Percentiles rank a stretch among this genome's conserved stretches.
These are phyloP conservation scores for Anisodus acutangulus DNA, from an alignment of 257 asterid species.

Conservation along the genomic window DNA sequence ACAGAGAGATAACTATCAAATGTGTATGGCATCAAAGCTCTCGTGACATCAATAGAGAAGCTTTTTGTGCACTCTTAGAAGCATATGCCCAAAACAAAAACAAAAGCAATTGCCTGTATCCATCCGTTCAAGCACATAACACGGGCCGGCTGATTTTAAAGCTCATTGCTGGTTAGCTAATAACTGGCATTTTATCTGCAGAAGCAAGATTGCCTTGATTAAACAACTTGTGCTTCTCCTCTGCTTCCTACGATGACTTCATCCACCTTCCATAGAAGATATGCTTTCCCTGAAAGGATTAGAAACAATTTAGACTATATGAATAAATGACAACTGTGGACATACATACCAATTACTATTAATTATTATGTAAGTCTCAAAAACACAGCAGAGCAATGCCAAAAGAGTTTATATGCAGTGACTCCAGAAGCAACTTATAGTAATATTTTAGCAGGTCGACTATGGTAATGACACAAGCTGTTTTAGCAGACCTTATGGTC, in stretches of 20 bases:
- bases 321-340: not conserved
- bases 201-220: slow-evolving; percentile 33
- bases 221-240: slow-evolving; percentile 29
- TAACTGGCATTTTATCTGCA: slow-evolving; percentile 26
- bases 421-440: not conserved
- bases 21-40: slow-evolving; percentile 38
- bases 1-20: slow-evolving; percentile 47
- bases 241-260: slow-evolving; percentile 22
- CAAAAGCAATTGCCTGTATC: slow-evolving; percentile 40
- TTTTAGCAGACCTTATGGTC: too few relatives aligned
- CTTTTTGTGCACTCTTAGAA: slow-evolving; percentile 32
- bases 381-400: not conserved
- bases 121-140: slow-evolving; percentile 25
- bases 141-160: not conserved
- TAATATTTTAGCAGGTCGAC: not conserved
- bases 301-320: not conserved
- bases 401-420: not conserved
- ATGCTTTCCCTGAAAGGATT: slow-evolving; percentile 39
- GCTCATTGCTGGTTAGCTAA: slow-evolving; percentile 25
- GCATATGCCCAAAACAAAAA: slow-evolving; percentile 34
- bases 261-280: slow-evolving; percentile 36
- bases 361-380: not conserved
- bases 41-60: slow-evolving; percentile 40
- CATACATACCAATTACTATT: not conserved
- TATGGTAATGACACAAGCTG: not conserved